These are phyloP conservation scores for Phyllosticta citribraziliensis DNA, from an alignment of 2,329 filamentous ascomycete genomes.

Conservation along the genomic window DNA sequence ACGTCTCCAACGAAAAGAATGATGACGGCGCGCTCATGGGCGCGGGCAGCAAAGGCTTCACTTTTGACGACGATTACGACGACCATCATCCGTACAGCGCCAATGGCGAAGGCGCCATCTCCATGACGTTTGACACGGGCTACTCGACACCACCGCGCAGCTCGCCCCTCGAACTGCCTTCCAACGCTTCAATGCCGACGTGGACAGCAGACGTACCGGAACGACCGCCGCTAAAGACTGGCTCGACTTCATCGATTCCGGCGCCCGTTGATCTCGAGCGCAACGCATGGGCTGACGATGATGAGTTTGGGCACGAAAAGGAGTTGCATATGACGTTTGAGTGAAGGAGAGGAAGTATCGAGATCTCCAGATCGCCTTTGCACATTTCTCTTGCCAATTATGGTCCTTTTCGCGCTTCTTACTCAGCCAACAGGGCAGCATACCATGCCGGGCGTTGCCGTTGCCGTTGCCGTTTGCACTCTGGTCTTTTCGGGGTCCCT, in stretches of 20 bases:
- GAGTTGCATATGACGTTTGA: constrained; percentile 42
- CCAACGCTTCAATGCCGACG: constrained; percentile 8
- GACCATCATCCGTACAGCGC: constrained; percentile 16
- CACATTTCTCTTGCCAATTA: not conserved
- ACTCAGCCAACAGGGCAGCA: not conserved
- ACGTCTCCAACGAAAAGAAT: constrained; percentile 13
- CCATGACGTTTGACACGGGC: constrained; percentile 35
- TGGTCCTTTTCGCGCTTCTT: not conserved
- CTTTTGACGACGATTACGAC: constrained; percentile 24
- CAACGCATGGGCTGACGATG: constrained; percentile 40
- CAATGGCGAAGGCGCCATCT: constrained; percentile 21
- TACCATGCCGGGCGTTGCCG: not conserved
- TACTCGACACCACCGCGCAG: constrained; percentile 19
- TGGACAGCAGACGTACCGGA: constrained; percentile 13
- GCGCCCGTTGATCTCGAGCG: constrained; percentile 21
- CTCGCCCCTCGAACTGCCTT: constrained; percentile 12
- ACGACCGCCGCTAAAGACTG: constrained; percentile 21
- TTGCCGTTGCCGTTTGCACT: not conserved
- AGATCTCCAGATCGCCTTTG: not conserved
- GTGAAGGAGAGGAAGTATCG: constrained; percentile 10
- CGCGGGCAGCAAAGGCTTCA: constrained; percentile 11
- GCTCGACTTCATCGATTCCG: constrained; percentile 16
- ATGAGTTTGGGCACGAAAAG: constrained; percentile 36
- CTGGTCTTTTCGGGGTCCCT: not conserved
- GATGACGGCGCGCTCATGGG: constrained; percentile 11